These are phyloP conservation scores for Geotrichum reessii DNA, from an alignment of 1,139 yeast species.

Conservation along the genomic window DNA sequence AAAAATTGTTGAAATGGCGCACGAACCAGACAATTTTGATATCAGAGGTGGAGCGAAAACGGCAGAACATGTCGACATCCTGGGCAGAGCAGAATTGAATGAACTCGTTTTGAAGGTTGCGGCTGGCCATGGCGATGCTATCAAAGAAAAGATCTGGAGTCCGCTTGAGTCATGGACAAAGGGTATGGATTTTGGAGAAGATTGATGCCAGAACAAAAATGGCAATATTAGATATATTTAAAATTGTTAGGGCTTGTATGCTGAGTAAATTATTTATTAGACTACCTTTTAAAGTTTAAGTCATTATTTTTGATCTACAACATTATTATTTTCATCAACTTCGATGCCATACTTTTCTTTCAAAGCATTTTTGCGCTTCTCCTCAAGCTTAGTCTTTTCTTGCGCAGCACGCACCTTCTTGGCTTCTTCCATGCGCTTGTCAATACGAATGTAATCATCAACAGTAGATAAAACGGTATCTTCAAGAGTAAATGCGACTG, in stretches of 20 bases:
- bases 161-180: constrained; percentile 55
- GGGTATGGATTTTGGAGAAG: constrained; percentile 40
- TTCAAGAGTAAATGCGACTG: constrained; percentile 11
- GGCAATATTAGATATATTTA: neutral
- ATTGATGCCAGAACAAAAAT: neutral
- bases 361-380: constrained; percentile 2
- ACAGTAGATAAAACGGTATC: constrained; percentile 11
- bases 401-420: constrained; percentile 7
- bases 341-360: constrained; percentile 1
- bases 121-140: constrained; percentile 65
- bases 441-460: constrained; percentile 10
- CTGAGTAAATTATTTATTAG: neutral
- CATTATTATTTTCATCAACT: neutral
- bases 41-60: constrained; percentile 96
- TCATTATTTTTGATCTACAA: neutral
- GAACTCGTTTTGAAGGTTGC: constrained; percentile 79
- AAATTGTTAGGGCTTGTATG: neutral
- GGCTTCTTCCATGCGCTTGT: constrained; percentile 3
- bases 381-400: constrained; percentile 4
- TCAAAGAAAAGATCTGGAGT: constrained; percentile 57
- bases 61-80: constrained; percentile 94
- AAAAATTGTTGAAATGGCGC: constrained; percentile 81
- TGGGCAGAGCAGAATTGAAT: constrained; percentile 88
- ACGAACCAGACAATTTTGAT: constrained; percentile 90
- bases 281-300: neutral